Evolutionary conservation across 371 early-diverging fungal genomes (phyloP).

Genomic region (Mortierella sp.): DNA sequence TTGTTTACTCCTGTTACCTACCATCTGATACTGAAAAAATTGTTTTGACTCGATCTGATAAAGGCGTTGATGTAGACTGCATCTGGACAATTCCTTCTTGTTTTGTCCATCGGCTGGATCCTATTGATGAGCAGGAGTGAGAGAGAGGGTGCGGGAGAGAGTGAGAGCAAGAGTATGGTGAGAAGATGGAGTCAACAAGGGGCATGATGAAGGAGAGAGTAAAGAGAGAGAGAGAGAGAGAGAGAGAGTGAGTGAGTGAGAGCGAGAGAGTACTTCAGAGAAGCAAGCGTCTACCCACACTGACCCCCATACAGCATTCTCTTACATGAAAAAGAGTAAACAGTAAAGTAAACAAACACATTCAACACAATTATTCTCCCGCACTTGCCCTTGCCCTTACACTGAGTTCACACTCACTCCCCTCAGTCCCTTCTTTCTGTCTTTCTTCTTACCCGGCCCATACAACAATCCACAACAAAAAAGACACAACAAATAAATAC

Average conservation of each 20-base stretch:
- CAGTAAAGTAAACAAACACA: too few relatives aligned
- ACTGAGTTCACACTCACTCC: too few relatives aligned
- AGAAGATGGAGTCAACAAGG: neutral
- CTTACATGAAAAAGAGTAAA: too few relatives aligned
- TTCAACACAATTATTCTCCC: neutral
- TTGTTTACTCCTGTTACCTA: neutral
- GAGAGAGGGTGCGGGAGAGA: neutral
- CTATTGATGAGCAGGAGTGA: neutral
- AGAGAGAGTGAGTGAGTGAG: neutral
- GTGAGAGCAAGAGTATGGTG: too few relatives aligned
- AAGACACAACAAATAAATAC: neutral
- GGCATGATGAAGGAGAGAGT: neutral
- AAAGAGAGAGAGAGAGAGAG: neutral
- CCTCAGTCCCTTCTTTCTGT: neutral
- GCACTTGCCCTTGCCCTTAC: neutral
- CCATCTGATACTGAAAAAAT: constrained; percentile 7
- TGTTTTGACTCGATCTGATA: constrained; percentile 6
- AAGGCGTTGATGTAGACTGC: neutral
- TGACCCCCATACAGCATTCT: too few relatives aligned
- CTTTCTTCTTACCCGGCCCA: neutral
- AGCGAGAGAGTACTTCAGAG: neutral
- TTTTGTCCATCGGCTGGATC: neutral
- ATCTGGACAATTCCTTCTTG: neutral
- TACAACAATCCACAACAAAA: neutral
- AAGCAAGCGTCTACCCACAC: too few relatives aligned